These are phyloP conservation scores for Artemisia annua DNA, from an alignment of 129 eudicot genomes.

Conservation along the genomic window DNA sequence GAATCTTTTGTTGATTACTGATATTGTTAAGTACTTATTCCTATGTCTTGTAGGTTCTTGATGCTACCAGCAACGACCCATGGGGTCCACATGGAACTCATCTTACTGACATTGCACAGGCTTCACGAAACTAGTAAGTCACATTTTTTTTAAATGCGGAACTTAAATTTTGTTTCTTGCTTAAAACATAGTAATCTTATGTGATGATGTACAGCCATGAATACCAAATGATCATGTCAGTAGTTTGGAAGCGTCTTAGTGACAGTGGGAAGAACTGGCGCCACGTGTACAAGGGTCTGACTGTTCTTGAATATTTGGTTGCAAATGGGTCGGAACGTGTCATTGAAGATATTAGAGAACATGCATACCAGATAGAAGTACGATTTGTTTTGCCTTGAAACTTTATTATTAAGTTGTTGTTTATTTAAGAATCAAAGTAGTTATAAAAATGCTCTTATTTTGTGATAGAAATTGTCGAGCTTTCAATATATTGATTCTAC, in stretches of 20 bases:
- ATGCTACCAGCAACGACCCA: conserved; percentile 98
- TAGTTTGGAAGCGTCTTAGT: conserved; percentile 85
- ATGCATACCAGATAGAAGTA: conserved; percentile 79
- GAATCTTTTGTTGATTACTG: not conserved
- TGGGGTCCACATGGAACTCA: conserved; percentile 99
- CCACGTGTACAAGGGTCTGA: conserved; percentile 96
- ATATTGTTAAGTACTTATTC: not conserved
- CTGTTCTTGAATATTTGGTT: conserved; percentile 91
- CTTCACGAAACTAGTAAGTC: conserved; percentile 89
- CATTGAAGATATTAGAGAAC: conserved; percentile 93
- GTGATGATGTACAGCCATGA: conserved; percentile 69
- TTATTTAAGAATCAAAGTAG: not conserved
- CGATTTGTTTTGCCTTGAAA: conserved; percentile 22
- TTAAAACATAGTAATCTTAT: conserved; percentile 9
- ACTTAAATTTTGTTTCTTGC: not conserved
- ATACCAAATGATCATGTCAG: conserved; percentile 88
- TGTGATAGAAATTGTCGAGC: conserved; percentile 58
- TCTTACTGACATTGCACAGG: conserved; percentile 94
- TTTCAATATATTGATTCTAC: conserved; percentile 94
- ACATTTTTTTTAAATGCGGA: conserved; percentile 1
- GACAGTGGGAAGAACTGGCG: conserved; percentile 98
- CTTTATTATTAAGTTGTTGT: conserved; percentile 9
- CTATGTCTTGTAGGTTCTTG: conserved; percentile 66
- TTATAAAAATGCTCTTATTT: conserved; percentile 7
- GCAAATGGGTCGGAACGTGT: conserved; percentile 96